phyloP scores from a whole-genome alignment of 495 filamentous ascomycete species.

The Trichoderma erinaceum region DNA sequence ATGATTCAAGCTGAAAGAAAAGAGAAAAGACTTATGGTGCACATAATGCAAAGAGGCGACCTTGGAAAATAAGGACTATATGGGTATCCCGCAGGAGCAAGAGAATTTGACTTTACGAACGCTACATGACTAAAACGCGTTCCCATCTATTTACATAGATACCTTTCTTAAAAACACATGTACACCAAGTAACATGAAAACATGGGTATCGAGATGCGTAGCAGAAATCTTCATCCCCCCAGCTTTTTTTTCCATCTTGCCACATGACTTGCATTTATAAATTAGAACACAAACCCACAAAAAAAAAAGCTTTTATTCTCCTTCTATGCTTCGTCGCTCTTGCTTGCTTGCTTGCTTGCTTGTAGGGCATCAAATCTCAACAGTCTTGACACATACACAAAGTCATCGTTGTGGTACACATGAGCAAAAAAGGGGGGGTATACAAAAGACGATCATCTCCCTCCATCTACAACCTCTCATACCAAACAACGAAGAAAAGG shows the following conservation, averaged over 20 bases:
- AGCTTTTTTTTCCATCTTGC: too few species aligned
- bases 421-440: neutral
- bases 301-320: neutral
- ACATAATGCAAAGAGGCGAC: too few species aligned
- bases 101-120: too few species aligned
- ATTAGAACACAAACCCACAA: neutral
- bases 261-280: neutral
- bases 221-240: too few species aligned
- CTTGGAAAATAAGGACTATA: too few species aligned
- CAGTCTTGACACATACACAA: neutral
- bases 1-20: neutral
- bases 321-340: neutral
- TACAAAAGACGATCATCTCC: neutral
- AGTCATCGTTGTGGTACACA: neutral
- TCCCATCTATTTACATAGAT: too few species aligned
- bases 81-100: too few species aligned
- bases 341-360: neutral
- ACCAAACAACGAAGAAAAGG: neutral
- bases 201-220: too few species aligned
- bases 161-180: too few species aligned
- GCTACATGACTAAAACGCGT: too few species aligned
- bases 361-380: neutral
- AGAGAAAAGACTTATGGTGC: too few species aligned
- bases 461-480: neutral
- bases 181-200: too few species aligned